Conservation (phyloP, 1,284 basidiomycete genomes). For the Fomitopsis palustris region DNA sequence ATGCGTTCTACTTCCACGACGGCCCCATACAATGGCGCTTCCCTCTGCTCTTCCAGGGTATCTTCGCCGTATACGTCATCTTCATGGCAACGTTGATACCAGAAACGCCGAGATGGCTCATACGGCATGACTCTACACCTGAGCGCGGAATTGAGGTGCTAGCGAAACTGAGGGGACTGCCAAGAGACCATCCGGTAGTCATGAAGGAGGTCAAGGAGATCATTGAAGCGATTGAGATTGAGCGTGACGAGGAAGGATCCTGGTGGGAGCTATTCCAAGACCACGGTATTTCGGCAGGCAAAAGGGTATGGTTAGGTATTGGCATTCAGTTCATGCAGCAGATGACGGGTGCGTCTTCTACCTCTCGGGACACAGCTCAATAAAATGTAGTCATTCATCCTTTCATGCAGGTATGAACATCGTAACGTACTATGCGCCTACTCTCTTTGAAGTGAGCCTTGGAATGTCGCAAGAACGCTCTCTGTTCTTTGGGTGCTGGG, state of each 20-base stretch:
- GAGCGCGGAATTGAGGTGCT: slow-evolving; percentile 7
- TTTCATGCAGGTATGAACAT: slow-evolving; percentile 8
- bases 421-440: slow-evolving; percentile 12
- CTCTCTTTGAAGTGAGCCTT: slow-evolving; percentile 10
- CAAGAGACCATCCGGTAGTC: slow-evolving; percentile 7
- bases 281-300: slow-evolving; percentile 8
- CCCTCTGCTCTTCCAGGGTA: slow-evolving; percentile 40
- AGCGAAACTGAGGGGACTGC: slow-evolving; percentile 7
- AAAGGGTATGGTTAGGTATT: slow-evolving; percentile 8
- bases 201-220: slow-evolving; percentile 6
- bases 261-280: slow-evolving; percentile 10
- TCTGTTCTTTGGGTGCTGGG: slow-evolving; percentile 11
- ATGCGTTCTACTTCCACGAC: slow-evolving; percentile 37
- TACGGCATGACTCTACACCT: slow-evolving; percentile 33
- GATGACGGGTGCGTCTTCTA: slow-evolving; percentile 9
- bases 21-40: slow-evolving; percentile 40
- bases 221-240: slow-evolving; percentile 8
- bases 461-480: slow-evolving; percentile 8
- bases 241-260: slow-evolving; percentile 8
- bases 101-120: slow-evolving; percentile 42
- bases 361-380: too few relatives aligned
- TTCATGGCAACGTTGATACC: slow-evolving; percentile 36
- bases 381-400: too few relatives aligned
- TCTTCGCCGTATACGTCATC: slow-evolving; percentile 38
- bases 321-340: slow-evolving; percentile 14